Base-by-base conservation (phyloP, 345 rosid species). In the Eucalyptus camaldulensis region DNA sequence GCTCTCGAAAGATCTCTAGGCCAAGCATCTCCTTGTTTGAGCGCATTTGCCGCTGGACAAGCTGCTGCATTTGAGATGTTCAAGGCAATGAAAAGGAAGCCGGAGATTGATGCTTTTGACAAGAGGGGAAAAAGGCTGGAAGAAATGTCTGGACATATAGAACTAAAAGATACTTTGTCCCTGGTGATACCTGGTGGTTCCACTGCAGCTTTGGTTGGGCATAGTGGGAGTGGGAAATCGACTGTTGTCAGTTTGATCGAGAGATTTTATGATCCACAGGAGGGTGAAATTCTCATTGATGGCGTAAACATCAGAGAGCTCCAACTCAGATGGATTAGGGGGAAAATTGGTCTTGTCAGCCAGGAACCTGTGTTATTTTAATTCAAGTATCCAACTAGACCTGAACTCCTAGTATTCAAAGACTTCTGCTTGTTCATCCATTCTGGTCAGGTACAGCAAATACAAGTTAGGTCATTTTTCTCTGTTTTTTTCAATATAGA, bases 191-290 rank as follows among this genome's bases (percentile, higher is more conserved):
- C 94, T 4, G 92, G 94, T 85, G 96, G 97, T 50, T 90, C 93
- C 11, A 93, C 95, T 11, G 91, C 95, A 86, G 98, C 96, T 89
- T 51, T 95, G 62, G 97, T 96, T 72, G 97, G 98, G 21, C 95
- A 93, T 33, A 95, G 97, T 87, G 97, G 97, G 83, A 95, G 97
- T 47, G 97, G 97, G 49, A 96, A 96, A 85, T 96, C 95, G 54
- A 95, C 96, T 21, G 93, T 95, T 5, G 93, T 95, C 83, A 93
- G 94, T 90, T 62, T 96, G n/a, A 94, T 96, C 13, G 95, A 95
- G 91, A 94, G 98, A 92, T 96, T 95, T 86, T 95, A 94, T 76
- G 97, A 95, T 89, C 97, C 96, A 4, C 93, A 89, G 62, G 87
- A 89, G 1, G 97, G 94, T 50, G 93, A 94, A 93, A 94, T 96